These are phyloP conservation scores for Straminergon stramineum DNA, from an alignment of 225 moss, liverwort and hornwort genomes.

Conservation along the genomic window DNA sequence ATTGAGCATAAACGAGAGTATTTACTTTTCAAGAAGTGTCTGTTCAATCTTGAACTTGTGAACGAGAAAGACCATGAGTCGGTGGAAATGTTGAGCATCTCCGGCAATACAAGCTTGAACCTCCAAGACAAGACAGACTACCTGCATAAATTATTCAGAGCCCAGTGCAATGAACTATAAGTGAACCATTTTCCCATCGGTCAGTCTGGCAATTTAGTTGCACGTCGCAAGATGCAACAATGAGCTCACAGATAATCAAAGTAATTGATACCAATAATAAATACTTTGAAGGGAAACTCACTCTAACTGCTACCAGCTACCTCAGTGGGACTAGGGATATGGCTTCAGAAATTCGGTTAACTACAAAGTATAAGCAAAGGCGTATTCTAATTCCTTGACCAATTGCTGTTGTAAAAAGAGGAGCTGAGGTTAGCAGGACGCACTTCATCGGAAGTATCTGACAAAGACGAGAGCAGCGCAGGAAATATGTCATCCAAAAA, in stretches of 20 bases:
- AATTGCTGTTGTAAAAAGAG: not conserved
- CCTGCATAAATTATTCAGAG: constrained; percentile 32
- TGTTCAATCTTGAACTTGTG: constrained; percentile 81
- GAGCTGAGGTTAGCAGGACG: not conserved
- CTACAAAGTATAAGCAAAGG: not conserved
- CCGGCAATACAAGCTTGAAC: constrained; percentile 90
- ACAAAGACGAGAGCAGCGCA: constrained; percentile 68
- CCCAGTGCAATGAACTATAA: not conserved
- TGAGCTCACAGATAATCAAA: not conserved
- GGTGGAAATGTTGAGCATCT: constrained; percentile 86
- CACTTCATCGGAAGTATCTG: constrained; percentile 89
- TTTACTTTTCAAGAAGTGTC: constrained; percentile 85
- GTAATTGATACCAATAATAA: not conserved
- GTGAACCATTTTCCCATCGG: not conserved
- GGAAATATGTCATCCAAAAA: constrained; percentile 90
- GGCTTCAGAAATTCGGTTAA: not conserved
- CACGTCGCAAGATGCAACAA: not conserved
- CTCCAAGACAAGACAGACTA: constrained; percentile 89
- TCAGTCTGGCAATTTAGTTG: not conserved
- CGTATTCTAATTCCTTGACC: not conserved
- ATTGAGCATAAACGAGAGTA: not conserved
- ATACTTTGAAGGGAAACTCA: not conserved
- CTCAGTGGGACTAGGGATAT: not conserved
- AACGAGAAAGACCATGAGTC: constrained; percentile 87
- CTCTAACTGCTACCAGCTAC: not conserved